These are phyloP conservation scores for Besnoitia besnoiti DNA, from an alignment of 169 alveolate genomes.

Conservation along the genomic window DNA sequence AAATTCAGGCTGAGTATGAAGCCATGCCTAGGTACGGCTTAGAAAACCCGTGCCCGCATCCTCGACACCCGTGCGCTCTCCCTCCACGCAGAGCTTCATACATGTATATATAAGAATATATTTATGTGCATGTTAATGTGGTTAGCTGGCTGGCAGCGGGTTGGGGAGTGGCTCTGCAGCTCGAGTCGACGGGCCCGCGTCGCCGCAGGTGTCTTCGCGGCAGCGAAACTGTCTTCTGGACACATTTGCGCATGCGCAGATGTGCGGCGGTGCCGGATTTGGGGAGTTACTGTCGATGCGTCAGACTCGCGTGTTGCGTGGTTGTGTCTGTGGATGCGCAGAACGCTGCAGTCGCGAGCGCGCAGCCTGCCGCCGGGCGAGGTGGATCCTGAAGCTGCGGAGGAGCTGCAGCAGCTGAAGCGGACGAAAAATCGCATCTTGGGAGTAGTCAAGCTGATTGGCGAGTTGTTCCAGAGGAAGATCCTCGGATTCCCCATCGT, in stretches of 20 bases:
- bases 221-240: too few species aligned
- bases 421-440: constrained; percentile 82
- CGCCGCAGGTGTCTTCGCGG: too few species aligned
- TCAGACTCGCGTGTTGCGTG: not conserved
- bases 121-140: not conserved
- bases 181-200: too few species aligned
- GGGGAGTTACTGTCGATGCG: too few species aligned
- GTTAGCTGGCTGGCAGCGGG: too few species aligned
- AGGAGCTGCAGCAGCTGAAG: constrained; percentile 70
- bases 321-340: not conserved
- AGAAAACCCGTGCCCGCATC: too few species aligned
- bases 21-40: constrained; percentile 60
- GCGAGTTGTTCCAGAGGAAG: constrained; percentile 89
- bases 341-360: constrained; percentile 67
- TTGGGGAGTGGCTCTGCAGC: too few species aligned
- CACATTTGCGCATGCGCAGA: too few species aligned
- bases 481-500: constrained; percentile 87
- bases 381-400: constrained; percentile 28
- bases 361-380: constrained; percentile 68
- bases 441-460: constrained; percentile 90
- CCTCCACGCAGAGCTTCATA: not conserved
- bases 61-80: too few species aligned
- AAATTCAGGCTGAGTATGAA: constrained; percentile 63
- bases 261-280: too few species aligned
- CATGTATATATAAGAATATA: not conserved